Percentiles rank a stretch among this genome's conserved stretches.
Conservation (phyloP, 768 basidiomycete species). For the Rhizopogon vulgaris region DNA sequence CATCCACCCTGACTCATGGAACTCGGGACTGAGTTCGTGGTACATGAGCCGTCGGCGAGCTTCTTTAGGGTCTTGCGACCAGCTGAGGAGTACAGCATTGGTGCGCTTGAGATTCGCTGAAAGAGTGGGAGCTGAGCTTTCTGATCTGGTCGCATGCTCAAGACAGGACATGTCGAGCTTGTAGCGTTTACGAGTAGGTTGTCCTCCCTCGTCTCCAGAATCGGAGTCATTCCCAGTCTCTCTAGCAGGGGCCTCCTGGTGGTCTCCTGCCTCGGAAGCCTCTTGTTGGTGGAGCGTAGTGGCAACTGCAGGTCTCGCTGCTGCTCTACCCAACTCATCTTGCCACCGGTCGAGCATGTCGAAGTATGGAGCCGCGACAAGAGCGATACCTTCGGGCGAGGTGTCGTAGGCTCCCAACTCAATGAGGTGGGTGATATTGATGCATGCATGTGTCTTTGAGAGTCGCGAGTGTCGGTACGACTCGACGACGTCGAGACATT, state of each 20-base stretch:
- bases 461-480: neutral
- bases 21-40: conserved; percentile 8
- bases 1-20: conserved; percentile 22
- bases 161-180: conserved; percentile 4
- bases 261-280: neutral
- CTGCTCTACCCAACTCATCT: too few species aligned
- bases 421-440: too few species aligned
- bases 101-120: neutral
- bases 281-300: too few species aligned
- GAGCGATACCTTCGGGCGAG: too few species aligned
- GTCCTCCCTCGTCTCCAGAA: neutral
- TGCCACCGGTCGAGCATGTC: too few species aligned
- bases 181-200: neutral
- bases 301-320: neutral
- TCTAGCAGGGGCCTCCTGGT: neutral
- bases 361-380: too few species aligned
- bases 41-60: neutral
- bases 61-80: neutral
- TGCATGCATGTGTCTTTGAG: neutral
- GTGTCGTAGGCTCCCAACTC: too few species aligned
- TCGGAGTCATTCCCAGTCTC: neutral
- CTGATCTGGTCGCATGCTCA: conserved; percentile 17
- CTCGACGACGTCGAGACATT: neutral
- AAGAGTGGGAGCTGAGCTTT: neutral
- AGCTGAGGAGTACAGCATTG: neutral